Percentiles rank a stretch among this genome's conserved stretches.
Evolutionary conservation across 495 filamentous ascomycete species (phyloP).

Genomic region (Daldinia bambusicola): DNA sequence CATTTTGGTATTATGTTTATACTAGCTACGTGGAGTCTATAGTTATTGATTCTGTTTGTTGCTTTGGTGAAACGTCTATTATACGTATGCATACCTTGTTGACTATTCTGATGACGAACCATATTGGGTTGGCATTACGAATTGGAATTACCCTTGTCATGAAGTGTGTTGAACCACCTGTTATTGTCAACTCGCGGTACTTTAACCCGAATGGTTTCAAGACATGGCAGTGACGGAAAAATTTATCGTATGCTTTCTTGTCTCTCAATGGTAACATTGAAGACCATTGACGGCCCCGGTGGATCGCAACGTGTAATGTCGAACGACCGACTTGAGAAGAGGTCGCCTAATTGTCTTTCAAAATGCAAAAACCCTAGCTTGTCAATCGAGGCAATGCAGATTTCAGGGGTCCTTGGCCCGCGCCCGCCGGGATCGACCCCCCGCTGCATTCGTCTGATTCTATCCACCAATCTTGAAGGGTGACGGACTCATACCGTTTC

Average conservation of each 20-base stretch:
- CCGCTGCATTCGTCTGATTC: not conserved
- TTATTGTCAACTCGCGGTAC: not conserved
- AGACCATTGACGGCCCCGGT: not conserved
- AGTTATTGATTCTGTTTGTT: not conserved
- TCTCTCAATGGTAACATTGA: not conserved
- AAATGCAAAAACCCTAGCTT: not conserved
- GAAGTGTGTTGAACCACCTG: not conserved
- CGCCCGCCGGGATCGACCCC: slow-evolving; percentile 17
- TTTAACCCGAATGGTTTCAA: not conserved
- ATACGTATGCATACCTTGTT: not conserved
- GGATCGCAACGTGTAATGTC: not conserved
- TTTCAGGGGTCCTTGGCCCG: not conserved
- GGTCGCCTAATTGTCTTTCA: not conserved
- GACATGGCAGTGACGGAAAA: not conserved
- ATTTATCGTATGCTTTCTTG: not conserved
- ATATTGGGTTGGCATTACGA: not conserved
- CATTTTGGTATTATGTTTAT: not conserved
- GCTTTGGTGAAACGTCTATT: not conserved
- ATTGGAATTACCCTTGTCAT: not conserved
- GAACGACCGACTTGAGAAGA: not conserved
- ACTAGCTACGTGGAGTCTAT: not conserved
- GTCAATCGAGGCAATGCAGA: not conserved
- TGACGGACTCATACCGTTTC: slow-evolving; percentile 3
- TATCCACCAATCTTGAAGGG: not conserved
- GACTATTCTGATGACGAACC: not conserved